phyloP scores from a whole-genome alignment of 108 stramenopile species.

The Nitzschia palea region DNA sequence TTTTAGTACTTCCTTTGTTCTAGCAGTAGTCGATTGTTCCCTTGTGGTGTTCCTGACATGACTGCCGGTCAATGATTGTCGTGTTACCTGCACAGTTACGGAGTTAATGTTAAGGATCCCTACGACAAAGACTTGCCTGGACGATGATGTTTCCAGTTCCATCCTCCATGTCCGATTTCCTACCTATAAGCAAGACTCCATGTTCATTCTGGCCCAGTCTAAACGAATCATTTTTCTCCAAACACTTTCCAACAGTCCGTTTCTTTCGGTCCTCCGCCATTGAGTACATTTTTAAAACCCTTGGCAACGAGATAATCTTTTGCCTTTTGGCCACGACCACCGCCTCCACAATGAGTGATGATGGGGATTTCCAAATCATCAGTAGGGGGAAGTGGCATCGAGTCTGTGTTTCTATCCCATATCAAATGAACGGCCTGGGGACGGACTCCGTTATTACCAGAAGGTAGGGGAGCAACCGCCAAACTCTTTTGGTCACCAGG shows the following conservation, averaged over 20 bases:
- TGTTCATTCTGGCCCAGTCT: too few relatives aligned
- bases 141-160: too few relatives aligned
- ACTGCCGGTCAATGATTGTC: too few relatives aligned
- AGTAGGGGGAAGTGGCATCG: conserved; percentile 60
- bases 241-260: conserved; percentile 79
- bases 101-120: too few relatives aligned
- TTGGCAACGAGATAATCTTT: conserved; percentile 76
- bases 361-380: conserved; percentile 73
- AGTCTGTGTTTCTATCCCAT: conserved; percentile 57
- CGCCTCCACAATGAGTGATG: conserved; percentile 90
- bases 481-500: conserved; percentile 76
- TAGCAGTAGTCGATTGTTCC: too few relatives aligned
- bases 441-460: conserved; percentile 26
- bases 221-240: conserved; percentile 73
- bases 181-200: too few relatives aligned
- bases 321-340: conserved; percentile 80
- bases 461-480: conserved; percentile 59
- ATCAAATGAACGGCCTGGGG: conserved; percentile 64
- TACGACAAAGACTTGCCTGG: too few relatives aligned
- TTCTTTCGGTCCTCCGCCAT: conserved; percentile 88
- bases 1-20: too few relatives aligned
- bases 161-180: too few relatives aligned
- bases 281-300: conserved; percentile 84
- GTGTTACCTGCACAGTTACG: too few relatives aligned
- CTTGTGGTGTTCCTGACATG: too few relatives aligned